Conservation (phyloP, 495 filamentous ascomycete species). For the Bacidia gigantensis region DNA sequence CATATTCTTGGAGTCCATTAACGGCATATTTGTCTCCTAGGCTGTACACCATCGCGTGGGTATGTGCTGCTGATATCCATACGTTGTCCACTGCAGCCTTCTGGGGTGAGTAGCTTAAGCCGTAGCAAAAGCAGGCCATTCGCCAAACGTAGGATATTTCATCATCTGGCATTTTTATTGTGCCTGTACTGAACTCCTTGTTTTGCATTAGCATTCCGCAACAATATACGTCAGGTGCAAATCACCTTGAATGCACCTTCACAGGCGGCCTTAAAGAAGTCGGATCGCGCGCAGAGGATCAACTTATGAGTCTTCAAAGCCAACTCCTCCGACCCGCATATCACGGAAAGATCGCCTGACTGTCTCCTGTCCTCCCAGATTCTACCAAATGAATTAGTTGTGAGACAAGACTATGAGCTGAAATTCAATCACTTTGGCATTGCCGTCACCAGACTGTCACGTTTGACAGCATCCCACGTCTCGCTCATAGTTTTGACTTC, state of each 20-base stretch:
- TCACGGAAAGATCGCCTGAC: too few species aligned
- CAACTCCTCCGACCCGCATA: background rate
- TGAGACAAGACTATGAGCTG: too few species aligned
- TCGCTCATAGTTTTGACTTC: too few species aligned
- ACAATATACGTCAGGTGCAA: background rate
- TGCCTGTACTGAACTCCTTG: background rate
- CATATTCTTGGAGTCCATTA: background rate
- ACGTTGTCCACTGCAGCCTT: background rate
- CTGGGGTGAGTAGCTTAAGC: background rate
- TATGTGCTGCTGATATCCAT: background rate
- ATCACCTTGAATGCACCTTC: background rate
- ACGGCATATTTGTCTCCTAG: background rate
- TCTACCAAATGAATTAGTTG: too few species aligned
- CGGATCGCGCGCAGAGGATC: background rate
- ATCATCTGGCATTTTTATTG: background rate
- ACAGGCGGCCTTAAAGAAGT: constrained; percentile 6
- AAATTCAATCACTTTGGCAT: too few species aligned
- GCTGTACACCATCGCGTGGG: background rate
- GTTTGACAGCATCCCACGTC: too few species aligned
- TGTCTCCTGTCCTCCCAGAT: too few species aligned
- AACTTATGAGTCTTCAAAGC: background rate
- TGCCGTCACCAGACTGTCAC: too few species aligned
- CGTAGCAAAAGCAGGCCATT: background rate
- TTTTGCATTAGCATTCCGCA: background rate
- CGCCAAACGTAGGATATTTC: background rate